Percentiles rank a stretch among this genome's conserved stretches.
Evolutionary conservation across 768 basidiomycete genomes (phyloP).

Genomic region (Aureoboletus auriporus): DNA sequence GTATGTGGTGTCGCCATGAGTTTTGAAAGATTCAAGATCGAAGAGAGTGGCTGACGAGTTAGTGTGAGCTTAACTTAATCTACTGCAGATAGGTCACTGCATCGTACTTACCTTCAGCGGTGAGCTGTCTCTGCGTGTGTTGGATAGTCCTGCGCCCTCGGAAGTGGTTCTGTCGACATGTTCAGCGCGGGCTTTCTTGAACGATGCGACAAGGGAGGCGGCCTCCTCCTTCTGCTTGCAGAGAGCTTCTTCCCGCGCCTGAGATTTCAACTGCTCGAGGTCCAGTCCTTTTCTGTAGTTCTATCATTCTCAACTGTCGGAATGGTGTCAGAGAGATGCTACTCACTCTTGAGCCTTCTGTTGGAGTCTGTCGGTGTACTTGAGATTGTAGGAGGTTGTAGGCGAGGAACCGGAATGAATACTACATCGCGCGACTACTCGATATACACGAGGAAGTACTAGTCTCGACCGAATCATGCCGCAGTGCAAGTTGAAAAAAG

Average conservation of each 20-base stretch:
- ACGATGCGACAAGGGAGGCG: conserved; percentile 9
- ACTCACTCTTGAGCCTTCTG: conserved; percentile 63
- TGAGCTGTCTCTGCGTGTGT: conserved; percentile 55
- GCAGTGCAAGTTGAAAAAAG: too few species aligned
- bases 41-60: conserved; percentile 63
- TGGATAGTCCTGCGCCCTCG: conserved; percentile 6
- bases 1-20: conserved; percentile 68
- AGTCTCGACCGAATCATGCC: neutral
- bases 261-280: conserved; percentile 32
- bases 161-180: conserved; percentile 2
- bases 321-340: conserved; percentile 9
- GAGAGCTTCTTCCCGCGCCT: conserved; percentile 28
- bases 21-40: conserved; percentile 73
- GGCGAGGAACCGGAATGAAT: conserved; percentile 10
- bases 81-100: neutral
- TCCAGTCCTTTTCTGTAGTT: conserved; percentile 41
- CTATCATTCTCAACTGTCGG: conserved; percentile 10
- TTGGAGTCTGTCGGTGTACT: conserved; percentile 69
- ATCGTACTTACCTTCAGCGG: conserved; percentile 53
- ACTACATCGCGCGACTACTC: conserved; percentile 8
- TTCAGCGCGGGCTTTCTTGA: conserved; percentile 7
- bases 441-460: conserved; percentile 1
- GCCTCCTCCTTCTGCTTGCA: conserved; percentile 28
- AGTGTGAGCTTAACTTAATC: neutral
- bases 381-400: conserved; percentile 36